Evolutionary conservation across 371 early-diverging fungal species (phyloP), one percentile per base, ranked within the genome.

Genomic region (Antonospora locustae): DNA sequence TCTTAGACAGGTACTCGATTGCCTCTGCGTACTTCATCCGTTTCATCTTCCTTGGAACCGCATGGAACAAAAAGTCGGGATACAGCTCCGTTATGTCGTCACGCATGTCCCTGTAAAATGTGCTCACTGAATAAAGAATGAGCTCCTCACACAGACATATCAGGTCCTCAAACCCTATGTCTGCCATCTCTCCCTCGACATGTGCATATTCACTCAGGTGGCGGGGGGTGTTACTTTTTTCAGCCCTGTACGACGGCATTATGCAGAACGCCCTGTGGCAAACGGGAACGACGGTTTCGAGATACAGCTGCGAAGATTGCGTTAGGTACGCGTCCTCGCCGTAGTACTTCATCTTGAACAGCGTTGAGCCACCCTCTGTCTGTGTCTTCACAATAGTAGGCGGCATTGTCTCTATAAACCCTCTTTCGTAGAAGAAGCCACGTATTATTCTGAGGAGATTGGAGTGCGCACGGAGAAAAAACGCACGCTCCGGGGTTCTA

Each of bases 371-470:
- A 63, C 99, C 99, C 78, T 98, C 99, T 19, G 93, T 94, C 74
- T 94, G 93, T 41, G 94, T 96, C 77, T 96, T 93, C n/a, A 95
- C 96, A 84, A 98, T 84, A 66, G 88, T 84, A 17, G 99, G 99
- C 22, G 97, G 94, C 5, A 88, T 94, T 25, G 96, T 85, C 77
- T 98, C 97, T 50, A 78, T 78, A 68, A 86, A 85, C 6, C 81
- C 80, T 29, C 79, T 78, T 41, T 73, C 61, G 36, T 86, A 83
- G 72, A 88, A 96, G 78, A 85, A 86, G 55, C 84, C 84, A 70
- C 97, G 85, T 82, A 93, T 88, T 4, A 85, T 82, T 50, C 81
- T 81, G 75, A 95, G 76, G 9, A 90, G 79, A 38, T 82, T 70
- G 30, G 88, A 78, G 55, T 96, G 81, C 37, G 88, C 85, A 73